These are phyloP conservation scores for Aurinia saxatilis DNA, from an alignment of 345 rosid species.

Conservation along the genomic window DNA sequence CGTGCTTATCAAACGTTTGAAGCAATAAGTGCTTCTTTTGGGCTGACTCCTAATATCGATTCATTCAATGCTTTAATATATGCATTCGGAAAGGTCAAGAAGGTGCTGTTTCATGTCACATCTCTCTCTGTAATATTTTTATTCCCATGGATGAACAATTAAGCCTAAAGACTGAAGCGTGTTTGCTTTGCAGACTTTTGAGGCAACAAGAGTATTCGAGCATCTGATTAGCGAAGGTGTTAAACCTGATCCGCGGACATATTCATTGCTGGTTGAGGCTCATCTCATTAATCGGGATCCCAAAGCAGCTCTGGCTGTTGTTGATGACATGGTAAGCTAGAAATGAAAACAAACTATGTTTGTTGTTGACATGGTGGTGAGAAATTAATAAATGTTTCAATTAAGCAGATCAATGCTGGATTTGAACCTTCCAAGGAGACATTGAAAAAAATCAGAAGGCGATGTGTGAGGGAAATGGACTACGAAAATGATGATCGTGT, in stretches of 20 bases:
- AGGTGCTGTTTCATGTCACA: slow-evolving; percentile 39
- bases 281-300: slow-evolving; percentile 83
- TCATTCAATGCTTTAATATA: slow-evolving; percentile 72
- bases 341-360: neutral
- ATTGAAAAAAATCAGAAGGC: slow-evolving; percentile 71
- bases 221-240: slow-evolving; percentile 70
- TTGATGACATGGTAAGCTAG: slow-evolving; percentile 65
- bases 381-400: slow-evolving; percentile 5
- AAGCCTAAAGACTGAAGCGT: neutral
- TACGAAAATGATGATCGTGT: slow-evolving; percentile 54
- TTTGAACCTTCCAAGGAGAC: slow-evolving; percentile 72
- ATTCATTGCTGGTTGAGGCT: slow-evolving; percentile 78
- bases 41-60: slow-evolving; percentile 70
- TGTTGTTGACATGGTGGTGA: neutral
- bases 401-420: slow-evolving; percentile 61
- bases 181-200: slow-evolving; percentile 52
- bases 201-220: slow-evolving; percentile 80
- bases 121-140: neutral
- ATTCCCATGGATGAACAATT: neutral
- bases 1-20: slow-evolving; percentile 98
- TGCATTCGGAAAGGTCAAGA: slow-evolving; percentile 88
- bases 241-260: slow-evolving; percentile 73
- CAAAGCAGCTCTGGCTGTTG: slow-evolving; percentile 61
- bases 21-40: slow-evolving; percentile 69
- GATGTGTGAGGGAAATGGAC: slow-evolving; percentile 80